These are phyloP conservation scores for Sordariomycetes sp. DNA, from an alignment of 2,329 filamentous ascomycete genomes.

Conservation along the genomic window DNA sequence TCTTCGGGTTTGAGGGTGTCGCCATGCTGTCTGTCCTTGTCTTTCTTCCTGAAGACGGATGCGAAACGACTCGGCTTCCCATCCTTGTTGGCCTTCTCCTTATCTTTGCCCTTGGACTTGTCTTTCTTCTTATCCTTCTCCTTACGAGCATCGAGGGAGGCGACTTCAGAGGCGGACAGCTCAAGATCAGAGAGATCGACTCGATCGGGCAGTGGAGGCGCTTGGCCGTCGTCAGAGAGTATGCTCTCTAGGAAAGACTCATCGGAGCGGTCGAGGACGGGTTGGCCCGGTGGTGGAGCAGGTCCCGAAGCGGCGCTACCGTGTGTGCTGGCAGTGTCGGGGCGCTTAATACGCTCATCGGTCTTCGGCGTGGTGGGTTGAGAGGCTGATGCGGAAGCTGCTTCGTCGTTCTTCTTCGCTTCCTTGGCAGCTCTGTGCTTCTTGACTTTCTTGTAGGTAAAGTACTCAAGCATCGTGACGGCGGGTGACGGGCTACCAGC, in stretches of 20 bases:
- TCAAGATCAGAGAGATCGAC: slow-evolving; percentile 40
- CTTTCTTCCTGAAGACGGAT: slow-evolving; percentile 24
- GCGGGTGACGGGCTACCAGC: background rate
- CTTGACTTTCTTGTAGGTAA: slow-evolving; percentile 53
- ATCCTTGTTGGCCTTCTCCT: slow-evolving; percentile 15
- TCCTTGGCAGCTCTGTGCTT: slow-evolving; percentile 45
- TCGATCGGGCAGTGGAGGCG: slow-evolving; percentile 47
- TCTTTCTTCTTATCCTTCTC: slow-evolving; percentile 1
- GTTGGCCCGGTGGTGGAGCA: slow-evolving; percentile 17
- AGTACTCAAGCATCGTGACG: slow-evolving; percentile 51
- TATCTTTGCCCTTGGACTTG: slow-evolving; percentile 8
- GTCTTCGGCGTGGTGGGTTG: no score
- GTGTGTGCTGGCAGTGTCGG: slow-evolving; percentile 10
- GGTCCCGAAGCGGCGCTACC: slow-evolving; percentile 17
- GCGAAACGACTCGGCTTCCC: slow-evolving; percentile 25
- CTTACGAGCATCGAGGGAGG: slow-evolving; percentile 9
- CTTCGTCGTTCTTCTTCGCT: slow-evolving; percentile 13
- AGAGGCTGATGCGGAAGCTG: no score
- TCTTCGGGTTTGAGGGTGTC: slow-evolving; percentile 20
- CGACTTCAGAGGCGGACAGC: slow-evolving; percentile 28
- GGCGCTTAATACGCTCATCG: slow-evolving; percentile 3
- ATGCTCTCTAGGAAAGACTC: slow-evolving; percentile 49
- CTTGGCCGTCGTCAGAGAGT: slow-evolving; percentile 32
- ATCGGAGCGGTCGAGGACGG: slow-evolving; percentile 46
- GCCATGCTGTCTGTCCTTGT: slow-evolving; percentile 26